Conservation (phyloP, 345 rosid species). For the Eucalyptus curtisii region DNA sequence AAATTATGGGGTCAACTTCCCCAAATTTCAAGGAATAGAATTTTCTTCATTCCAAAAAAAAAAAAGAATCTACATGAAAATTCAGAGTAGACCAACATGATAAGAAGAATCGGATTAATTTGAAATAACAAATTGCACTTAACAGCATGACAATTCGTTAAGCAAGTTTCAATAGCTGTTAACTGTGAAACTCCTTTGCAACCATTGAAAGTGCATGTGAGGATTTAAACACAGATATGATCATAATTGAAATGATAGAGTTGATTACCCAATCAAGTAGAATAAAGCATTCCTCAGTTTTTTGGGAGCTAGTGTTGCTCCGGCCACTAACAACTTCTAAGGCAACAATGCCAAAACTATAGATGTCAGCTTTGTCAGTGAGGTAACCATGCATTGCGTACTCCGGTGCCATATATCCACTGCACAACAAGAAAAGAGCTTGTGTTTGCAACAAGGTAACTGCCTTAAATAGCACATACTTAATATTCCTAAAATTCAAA, state of each 20-base stretch:
- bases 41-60: not conserved
- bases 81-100: not conserved
- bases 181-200: not conserved
- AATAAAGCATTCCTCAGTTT: not conserved
- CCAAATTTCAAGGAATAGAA: not conserved
- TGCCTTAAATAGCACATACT: not conserved
- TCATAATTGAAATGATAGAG: not conserved
- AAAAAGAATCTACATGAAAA: not conserved
- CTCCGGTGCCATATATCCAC: constrained; percentile 28
- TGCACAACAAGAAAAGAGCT: not conserved
- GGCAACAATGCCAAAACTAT: constrained; percentile 17
- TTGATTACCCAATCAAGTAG: constrained; percentile 20
- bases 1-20: not conserved
- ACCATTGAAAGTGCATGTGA: not conserved
- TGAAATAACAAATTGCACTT: not conserved
- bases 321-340: constrained; percentile 11
- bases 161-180: not conserved
- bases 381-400: constrained; percentile 21
- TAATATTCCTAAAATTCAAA: not conserved
- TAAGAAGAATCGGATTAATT: not conserved
- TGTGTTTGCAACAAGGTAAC: not conserved
- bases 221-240: not conserved
- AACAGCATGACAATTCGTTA: not conserved
- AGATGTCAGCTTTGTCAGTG: constrained; percentile 22
- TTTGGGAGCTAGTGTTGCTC: constrained; percentile 1